phyloP scores from a whole-genome alignment of 352 stramenopile genomes.

The Phytophthora brassicae region DNA sequence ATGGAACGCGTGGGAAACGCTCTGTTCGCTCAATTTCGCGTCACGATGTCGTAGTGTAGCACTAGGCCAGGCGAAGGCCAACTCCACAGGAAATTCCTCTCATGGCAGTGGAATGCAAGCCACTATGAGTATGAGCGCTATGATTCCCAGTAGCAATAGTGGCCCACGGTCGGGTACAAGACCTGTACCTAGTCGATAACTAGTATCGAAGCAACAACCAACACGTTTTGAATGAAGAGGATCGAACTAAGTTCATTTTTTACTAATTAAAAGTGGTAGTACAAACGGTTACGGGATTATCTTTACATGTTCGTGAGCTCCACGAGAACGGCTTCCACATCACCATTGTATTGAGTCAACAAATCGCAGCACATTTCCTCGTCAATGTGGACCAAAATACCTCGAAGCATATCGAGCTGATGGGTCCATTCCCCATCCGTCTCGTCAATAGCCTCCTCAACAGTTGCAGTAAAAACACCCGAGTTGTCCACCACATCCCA shows the following conservation, averaged over 20 bases:
- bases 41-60: slow-evolving; percentile 85
- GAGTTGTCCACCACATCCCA: slow-evolving; percentile 51
- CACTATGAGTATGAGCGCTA: slow-evolving; percentile 39
- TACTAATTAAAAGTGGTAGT: slow-evolving; percentile 14
- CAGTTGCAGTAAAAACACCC: not conserved
- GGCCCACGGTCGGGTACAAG: slow-evolving; percentile 9
- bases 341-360: slow-evolving; percentile 55
- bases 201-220: slow-evolving; percentile 1
- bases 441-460: slow-evolving; percentile 36
- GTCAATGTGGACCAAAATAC: slow-evolving; percentile 57
- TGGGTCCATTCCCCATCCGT: slow-evolving; percentile 36
- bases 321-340: slow-evolving; percentile 57
- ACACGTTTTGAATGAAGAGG: not conserved
- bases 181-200: slow-evolving; percentile 25
- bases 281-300: slow-evolving; percentile 1
- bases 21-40: slow-evolving; percentile 92
- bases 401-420: slow-evolving; percentile 50
- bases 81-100: slow-evolving; percentile 8
- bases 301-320: slow-evolving; percentile 66
- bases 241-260: slow-evolving; percentile 33
- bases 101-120: slow-evolving; percentile 34
- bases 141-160: slow-evolving; percentile 26
- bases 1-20: slow-evolving; percentile 86
- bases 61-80: slow-evolving; percentile 80
- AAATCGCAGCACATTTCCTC: slow-evolving; percentile 45